Percentiles rank a stretch among this genome's conserved stretches.
Evolutionary conservation across 345 rosid species (phyloP).

Genomic region (Sisymbrium altissimum): DNA sequence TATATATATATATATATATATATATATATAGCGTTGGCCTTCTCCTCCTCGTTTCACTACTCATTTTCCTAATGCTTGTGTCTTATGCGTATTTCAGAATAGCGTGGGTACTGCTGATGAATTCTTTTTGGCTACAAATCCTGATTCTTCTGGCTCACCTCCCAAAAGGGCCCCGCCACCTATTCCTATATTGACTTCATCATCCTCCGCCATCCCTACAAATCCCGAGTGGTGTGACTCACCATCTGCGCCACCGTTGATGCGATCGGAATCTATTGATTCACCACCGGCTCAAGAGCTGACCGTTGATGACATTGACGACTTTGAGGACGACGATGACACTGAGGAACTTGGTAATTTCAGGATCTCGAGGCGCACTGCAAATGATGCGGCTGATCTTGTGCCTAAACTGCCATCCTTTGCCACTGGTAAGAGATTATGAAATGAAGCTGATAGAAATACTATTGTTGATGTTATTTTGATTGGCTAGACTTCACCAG

Average conservation of each 20-base stretch:
- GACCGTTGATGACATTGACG: conserved; percentile 97
- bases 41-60: too few relatives aligned
- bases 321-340: conserved; percentile 83
- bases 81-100: conserved; percentile 51
- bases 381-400: conserved; percentile 69
- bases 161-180: conserved; percentile 89
- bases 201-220: conserved; percentile 42
- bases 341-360: conserved; percentile 57
- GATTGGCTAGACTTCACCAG: background rate
- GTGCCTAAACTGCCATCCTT: conserved; percentile 73
- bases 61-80: background rate
- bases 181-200: conserved; percentile 42
- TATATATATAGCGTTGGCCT: too few relatives aligned
- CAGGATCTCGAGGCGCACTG: conserved; percentile 69
- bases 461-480: background rate
- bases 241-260: conserved; percentile 42
- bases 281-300: conserved; percentile 70
- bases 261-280: conserved; percentile 69
- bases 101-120: conserved; percentile 65
- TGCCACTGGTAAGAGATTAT: conserved; percentile 60
- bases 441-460: background rate
- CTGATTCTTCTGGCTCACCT: conserved; percentile 88
- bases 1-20: too few relatives aligned
- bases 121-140: conserved; percentile 80
- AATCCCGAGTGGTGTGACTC: conserved; percentile 44